Evolutionary conservation across 768 basidiomycete genomes (phyloP), one percentile per base, ranked within the genome.

Genomic region (Mrakia frigida): DNA sequence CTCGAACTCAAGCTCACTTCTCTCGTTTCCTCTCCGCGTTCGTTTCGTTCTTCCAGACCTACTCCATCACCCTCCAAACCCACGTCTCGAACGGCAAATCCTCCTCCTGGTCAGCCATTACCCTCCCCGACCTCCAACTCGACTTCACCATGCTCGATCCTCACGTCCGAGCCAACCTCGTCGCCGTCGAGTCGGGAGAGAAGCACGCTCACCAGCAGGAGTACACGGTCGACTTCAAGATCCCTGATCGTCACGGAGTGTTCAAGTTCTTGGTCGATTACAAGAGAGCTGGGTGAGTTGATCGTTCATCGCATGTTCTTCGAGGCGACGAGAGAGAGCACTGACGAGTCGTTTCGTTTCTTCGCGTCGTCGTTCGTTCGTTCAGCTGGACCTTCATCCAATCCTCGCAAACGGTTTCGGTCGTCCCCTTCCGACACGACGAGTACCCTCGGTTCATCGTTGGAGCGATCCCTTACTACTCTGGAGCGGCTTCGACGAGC

Each of bases 141-240:
- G 95, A 96, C 80, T 98, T 98, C 82, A 96, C 94, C 31, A 99
- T 99, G 97, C 89, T 99, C 56, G 97, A 99, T 83, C 97, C 97
- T 0, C 94, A 97, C 83, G 85, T 98, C 77, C 92, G 97, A 50
- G 93, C 90, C 21, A 84, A 90, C 10, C 87, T 99, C 14, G 85
- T 83, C 16, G 86, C 90, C 16, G 88, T 89, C 13, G 73, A 85
- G 6, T 87, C 87, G 0, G 73, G 77, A 9, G 35, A 69, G 28
- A 72, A 76, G 31, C 43, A 59, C n/a, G 75, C 61, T 0, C 77
- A 61, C 61, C 70, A 60, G 5, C 80, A 81, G n/a, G 79, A 77
- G 39, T 98, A 94, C 85, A 87, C 88, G 21, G 88, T 89, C n/a
- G 88, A 88, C 21, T 96, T 99, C 89, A 89, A 89, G 59, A 90